phyloP scores from a whole-genome alignment of 2,329 filamentous ascomycete species.

The Trichoderma sp. region DNA sequence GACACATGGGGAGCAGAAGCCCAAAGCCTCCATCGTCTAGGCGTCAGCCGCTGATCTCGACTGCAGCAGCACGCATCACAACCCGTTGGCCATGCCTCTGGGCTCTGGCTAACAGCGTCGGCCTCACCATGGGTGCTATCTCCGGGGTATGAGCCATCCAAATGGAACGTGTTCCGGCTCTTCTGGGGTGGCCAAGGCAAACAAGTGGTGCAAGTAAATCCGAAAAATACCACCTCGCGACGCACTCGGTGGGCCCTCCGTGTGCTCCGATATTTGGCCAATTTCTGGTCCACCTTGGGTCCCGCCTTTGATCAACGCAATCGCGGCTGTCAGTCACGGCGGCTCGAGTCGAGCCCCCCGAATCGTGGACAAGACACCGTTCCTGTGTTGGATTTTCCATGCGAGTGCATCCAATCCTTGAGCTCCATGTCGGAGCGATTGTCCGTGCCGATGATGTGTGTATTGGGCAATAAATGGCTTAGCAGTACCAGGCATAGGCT shows the following conservation, averaged over 20 bases:
- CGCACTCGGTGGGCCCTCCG: constrained; percentile 2
- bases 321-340: not conserved
- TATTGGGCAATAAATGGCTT: not conserved
- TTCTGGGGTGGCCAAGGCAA: not conserved
- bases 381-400: not conserved
- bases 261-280: constrained; percentile 14
- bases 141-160: not conserved
- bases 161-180: not conserved
- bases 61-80: not conserved
- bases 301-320: constrained; percentile 6
- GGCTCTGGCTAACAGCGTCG: not conserved
- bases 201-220: not conserved
- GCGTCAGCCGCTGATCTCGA: not conserved
- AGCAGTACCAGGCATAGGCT: not conserved
- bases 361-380: not conserved
- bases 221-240: constrained; percentile 4
- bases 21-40: not conserved
- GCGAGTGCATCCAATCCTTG: not conserved
- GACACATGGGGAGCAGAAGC: not conserved
- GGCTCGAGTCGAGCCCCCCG: not conserved
- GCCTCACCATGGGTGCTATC: not conserved
- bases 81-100: not conserved
- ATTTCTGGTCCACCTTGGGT: not conserved
- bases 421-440: not conserved
- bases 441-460: not conserved